Evolutionary conservation across 2,329 filamentous ascomycete species (phyloP), one percentile per base, ranked within the genome.

Genomic region (Fusarium sp.): DNA sequence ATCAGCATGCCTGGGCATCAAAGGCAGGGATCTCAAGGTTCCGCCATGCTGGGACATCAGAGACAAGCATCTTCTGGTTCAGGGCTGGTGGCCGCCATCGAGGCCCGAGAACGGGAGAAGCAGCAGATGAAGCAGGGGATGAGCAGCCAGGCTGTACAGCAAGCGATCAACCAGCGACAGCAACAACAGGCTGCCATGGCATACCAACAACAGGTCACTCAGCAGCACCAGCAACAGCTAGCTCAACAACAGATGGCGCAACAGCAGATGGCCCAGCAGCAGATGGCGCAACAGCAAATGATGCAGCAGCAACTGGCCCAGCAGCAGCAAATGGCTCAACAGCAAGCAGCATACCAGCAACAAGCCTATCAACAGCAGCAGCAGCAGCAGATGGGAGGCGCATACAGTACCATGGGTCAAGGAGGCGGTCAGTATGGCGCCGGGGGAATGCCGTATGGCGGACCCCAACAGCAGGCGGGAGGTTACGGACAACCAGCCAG

Each of bases 81-180:
- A 20, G 90, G 91, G 0, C 83, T 97, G 1, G 89, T 97, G 6
- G 92, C 91, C 1, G 90, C 91, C 13, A 94, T 97, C 59, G 91
- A 93, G 66, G 87, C 88, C 2, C 87, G 93, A 13, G 92, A 97
- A 77, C 89, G 89, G 10, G 93, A 97, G 75, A 93, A 88, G 76
- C 84, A 87, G 68, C 86, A 90, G 58, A 88, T 91, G 79, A 91
- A 87, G 73, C 86, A 91, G 62, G 90, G 90, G 0, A 81, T 90
- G 64, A 88, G 90, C 63, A 73, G 63, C 25, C 72, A 74, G 38
- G 71, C 63, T 3, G 63, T 74, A 14, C 71, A 74, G 51, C 58
- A 73, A 4, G 69, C 71, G 4, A 71, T 73, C 38, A 64, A 40
- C 50, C 69, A 72, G 50, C 65, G 69, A 6, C 69, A 72, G 23